phyloP scores from a whole-genome alignment of 345 rosid genomes.

The Gynandropsis gynandra region DNA sequence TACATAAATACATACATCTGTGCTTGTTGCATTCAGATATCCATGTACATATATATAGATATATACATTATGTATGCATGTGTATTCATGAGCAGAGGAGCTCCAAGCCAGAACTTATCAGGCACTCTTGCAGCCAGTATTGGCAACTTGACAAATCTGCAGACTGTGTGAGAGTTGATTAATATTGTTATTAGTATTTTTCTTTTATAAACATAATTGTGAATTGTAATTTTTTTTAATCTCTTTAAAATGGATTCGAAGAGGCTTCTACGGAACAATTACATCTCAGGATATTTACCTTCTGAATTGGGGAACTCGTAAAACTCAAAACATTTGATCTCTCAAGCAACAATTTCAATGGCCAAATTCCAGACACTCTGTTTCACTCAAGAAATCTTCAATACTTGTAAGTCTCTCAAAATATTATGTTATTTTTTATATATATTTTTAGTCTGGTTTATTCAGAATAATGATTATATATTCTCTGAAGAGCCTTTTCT shows the following conservation, averaged over 20 bases:
- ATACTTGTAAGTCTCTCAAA: constrained; percentile 48
- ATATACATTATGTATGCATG: constrained; percentile 2
- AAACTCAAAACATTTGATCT: constrained; percentile 81
- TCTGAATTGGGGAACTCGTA: constrained; percentile 61
- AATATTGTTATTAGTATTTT: neutral
- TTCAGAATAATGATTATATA: no score
- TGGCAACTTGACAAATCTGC: constrained; percentile 74
- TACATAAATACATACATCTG: constrained; percentile 1
- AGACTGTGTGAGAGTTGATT: constrained; percentile 62
- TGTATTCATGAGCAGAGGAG: constrained; percentile 51
- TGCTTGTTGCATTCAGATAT: no score
- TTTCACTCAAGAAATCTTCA: constrained; percentile 51
- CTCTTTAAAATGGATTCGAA: no score
- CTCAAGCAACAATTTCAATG: constrained; percentile 60
- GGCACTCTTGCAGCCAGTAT: constrained; percentile 66
- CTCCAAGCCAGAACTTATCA: constrained; percentile 74
- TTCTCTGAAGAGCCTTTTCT: no score
- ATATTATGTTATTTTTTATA: neutral
- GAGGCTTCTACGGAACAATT: constrained; percentile 75
- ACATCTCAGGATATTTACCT: constrained; percentile 69
- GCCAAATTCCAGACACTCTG: constrained; percentile 55
- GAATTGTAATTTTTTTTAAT: no score
- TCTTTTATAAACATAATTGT: neutral
- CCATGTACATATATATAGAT: no score
- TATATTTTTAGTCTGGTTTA: no score